Evolutionary conservation across 805 yeast genomes (phyloP), one percentile per base, ranked within the genome.

Genomic region (Middelhovenomyces tepae): DNA sequence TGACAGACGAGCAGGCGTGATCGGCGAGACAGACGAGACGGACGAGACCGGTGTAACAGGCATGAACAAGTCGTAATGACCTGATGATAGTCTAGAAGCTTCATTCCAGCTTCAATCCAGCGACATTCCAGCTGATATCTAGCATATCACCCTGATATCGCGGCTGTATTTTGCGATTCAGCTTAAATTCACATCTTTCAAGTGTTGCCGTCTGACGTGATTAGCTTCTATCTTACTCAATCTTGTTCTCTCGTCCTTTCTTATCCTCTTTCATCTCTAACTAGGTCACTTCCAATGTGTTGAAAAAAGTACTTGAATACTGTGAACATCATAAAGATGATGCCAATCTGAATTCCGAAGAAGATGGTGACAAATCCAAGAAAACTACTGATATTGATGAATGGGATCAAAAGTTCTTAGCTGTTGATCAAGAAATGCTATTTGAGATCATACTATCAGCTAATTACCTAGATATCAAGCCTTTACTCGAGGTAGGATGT

Each of bases 361-460:
- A 75, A 37, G 95, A 84, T 43, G 94, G 84, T 46, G 56, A 58
- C 32, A 50, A 54, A 22, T 41, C 50, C 42, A 75, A 81, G 55
- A 83, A 82, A 53, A 70, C 89, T n/a, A 85, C 86, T 2, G 95
- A 94, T 3, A 85, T 89, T 32, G 89, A 81, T 41, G 86, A 86
- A 29, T 89, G 97, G 97, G 97, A 89, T 60, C 82, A 83, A 57
- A 84, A 82, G 57, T 89, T 87, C 57, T 70, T 89, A 48, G 82
- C 83, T 53, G 95, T 89, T 23, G 97, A 89, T 59, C 97, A 65
- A 53, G 68, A 65, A 40, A 60, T 65, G 64, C 56, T 65, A 35
- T 65, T 64, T 44, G 70, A 65, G 48, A 65, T 65, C 45, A 65
- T 65, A 36, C 48, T 65, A 48, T 61, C 68, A 14, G 70, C 71